These are phyloP conservation scores for Solanum medicagineum DNA, from an alignment of 257 asterid species.

Conservation along the genomic window DNA sequence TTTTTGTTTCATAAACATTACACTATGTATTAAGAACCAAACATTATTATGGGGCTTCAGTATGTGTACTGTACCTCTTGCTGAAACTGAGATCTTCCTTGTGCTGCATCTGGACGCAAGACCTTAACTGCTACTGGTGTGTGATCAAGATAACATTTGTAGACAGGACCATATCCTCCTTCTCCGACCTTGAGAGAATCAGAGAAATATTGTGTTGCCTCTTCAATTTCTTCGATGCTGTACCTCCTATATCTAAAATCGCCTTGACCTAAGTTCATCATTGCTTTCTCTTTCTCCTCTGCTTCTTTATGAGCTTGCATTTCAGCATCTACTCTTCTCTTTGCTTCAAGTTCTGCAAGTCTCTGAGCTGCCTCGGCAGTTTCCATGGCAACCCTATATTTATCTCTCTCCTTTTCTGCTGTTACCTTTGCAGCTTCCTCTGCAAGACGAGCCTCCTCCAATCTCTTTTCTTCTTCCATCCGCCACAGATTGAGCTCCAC, in stretches of 20 bases:
- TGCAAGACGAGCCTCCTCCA: constrained; percentile 35
- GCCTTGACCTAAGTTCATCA: background rate
- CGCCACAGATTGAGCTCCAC: constrained; percentile 67
- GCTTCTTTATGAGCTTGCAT: constrained; percentile 22
- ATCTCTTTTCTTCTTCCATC: constrained; percentile 56
- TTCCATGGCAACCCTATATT: constrained; percentile 20
- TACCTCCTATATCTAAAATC: constrained; percentile 46
- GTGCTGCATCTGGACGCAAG: constrained; percentile 78
- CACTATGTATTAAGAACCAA: background rate
- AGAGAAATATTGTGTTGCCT: constrained; percentile 51
- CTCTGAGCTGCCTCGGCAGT: constrained; percentile 34
- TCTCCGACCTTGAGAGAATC: constrained; percentile 63
- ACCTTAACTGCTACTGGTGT: constrained; percentile 77
- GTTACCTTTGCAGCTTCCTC: constrained; percentile 29
- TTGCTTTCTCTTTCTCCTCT: constrained; percentile 6
- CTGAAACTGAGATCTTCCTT: constrained; percentile 79
- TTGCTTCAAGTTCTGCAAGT: constrained; percentile 28
- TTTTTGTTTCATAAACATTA: background rate
- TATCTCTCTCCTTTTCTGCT: constrained; percentile 25
- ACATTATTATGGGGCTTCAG: background rate
- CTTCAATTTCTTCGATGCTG: constrained; percentile 70
- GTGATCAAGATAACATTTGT: constrained; percentile 69
- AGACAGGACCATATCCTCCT: constrained; percentile 96
- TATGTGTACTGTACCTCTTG: constrained; percentile 43
- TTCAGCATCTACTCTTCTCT: constrained; percentile 28